Evolutionary conservation across 73 alveolate species (phyloP).

Genomic region (Uronychia setigera): DNA sequence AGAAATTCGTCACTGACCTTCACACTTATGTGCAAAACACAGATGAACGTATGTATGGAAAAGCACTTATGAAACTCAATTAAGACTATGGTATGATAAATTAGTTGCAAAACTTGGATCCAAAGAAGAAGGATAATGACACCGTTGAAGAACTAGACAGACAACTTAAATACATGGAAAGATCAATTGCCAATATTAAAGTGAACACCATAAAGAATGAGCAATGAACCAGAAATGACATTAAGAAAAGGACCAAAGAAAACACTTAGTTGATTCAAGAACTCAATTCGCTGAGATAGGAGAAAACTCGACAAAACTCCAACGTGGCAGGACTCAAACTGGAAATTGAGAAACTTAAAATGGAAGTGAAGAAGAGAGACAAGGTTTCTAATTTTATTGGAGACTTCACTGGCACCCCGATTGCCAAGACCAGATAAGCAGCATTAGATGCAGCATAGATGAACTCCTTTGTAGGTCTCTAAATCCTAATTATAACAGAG

Average conservation of each 20-base stretch:
- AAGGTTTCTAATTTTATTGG: slow-evolving; percentile 6
- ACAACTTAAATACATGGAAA: slow-evolving; percentile 79
- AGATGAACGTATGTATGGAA: slow-evolving; percentile 71
- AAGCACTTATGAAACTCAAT: slow-evolving; percentile 65
- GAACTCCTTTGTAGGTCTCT: neutral
- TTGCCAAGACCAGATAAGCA: neutral
- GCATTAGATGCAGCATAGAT: neutral
- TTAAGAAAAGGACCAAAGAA: slow-evolving; percentile 80
- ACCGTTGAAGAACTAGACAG: slow-evolving; percentile 84
- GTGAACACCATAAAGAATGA: slow-evolving; percentile 63
- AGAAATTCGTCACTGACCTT: slow-evolving; percentile 65
- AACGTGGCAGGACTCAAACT: slow-evolving; percentile 22
- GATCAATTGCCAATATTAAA: slow-evolving; percentile 66
- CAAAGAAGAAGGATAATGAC: slow-evolving; percentile 81
- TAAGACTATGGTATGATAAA: slow-evolving; percentile 64
- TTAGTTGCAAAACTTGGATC: slow-evolving; percentile 65
- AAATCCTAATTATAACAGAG: neutral
- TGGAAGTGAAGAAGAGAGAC: slow-evolving; percentile 25
- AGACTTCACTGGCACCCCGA: neutral
- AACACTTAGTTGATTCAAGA: slow-evolving; percentile 79
- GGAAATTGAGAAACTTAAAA: slow-evolving; percentile 25
- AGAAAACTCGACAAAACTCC: slow-evolving; percentile 23
- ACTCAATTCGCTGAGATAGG: slow-evolving; percentile 71
- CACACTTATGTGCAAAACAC: slow-evolving; percentile 65
- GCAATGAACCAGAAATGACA: slow-evolving; percentile 72